phyloP scores from a whole-genome alignment of 208 protist genomes.

The Acanthamoeba healyi region DNA sequence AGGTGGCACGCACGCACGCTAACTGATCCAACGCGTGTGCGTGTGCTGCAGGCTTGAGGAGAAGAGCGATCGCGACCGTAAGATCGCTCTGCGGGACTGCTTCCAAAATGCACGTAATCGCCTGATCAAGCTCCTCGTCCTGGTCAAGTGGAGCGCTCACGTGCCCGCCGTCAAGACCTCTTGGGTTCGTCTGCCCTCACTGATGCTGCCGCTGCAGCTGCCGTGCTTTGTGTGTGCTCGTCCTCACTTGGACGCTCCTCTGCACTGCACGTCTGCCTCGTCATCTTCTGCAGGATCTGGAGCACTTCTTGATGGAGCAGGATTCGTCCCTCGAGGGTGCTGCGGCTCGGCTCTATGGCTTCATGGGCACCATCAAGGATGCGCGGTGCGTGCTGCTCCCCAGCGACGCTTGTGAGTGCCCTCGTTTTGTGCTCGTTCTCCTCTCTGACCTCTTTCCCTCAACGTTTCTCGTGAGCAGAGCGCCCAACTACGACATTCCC shows the following conservation, averaged over 20 bases:
- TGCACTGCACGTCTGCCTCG: not conserved
- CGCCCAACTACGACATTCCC: slow-evolving; percentile 80
- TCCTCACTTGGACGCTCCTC: not conserved
- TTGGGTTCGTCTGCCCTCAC: slow-evolving; percentile 71
- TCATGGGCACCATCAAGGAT: slow-evolving; percentile 73
- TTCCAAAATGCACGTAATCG: slow-evolving; percentile 74
- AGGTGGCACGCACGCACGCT: not conserved
- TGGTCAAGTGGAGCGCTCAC: slow-evolving; percentile 80
- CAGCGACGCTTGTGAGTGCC: too few species aligned
- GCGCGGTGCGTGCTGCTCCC: slow-evolving; percentile 29
- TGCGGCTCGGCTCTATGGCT: slow-evolving; percentile 70
- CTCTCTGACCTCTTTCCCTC: not conserved
- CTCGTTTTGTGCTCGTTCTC: not conserved
- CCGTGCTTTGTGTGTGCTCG: too few species aligned
- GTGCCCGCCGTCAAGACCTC: slow-evolving; percentile 72
- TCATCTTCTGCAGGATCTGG: slow-evolving; percentile 72
- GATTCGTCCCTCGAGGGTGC: slow-evolving; percentile 77
- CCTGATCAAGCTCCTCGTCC: slow-evolving; percentile 75
- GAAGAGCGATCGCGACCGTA: slow-evolving; percentile 73
- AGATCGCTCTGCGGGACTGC: slow-evolving; percentile 75
- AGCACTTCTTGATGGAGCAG: slow-evolving; percentile 72
- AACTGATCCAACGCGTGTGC: not conserved
- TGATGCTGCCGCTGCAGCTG: not conserved
- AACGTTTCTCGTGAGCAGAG: too few species aligned
- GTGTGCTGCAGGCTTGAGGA: slow-evolving; percentile 33